These are phyloP conservation scores for Fusarium sulawesiense DNA, from an alignment of 2,329 filamentous ascomycete species.

Conservation along the genomic window DNA sequence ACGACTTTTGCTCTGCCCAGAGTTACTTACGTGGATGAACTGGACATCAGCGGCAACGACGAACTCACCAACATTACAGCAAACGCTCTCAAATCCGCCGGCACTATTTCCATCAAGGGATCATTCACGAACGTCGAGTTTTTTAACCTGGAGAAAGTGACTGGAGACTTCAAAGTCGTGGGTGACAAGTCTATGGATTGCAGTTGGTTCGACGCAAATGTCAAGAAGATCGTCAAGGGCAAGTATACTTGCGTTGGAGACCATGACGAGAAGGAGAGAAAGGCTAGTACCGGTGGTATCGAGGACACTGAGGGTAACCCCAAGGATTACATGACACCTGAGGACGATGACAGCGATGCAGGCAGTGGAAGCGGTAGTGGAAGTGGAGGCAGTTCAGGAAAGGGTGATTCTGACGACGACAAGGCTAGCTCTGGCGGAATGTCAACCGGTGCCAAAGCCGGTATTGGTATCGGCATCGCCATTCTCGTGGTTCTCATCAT, in stretches of 20 bases:
- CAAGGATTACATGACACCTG: slow-evolving; percentile 41
- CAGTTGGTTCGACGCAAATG: slow-evolving; percentile 47
- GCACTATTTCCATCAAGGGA: slow-evolving; percentile 43
- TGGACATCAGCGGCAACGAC: slow-evolving; percentile 41
- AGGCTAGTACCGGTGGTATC: slow-evolving; percentile 45
- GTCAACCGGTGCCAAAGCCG: slow-evolving; percentile 42
- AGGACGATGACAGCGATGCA: slow-evolving; percentile 8
- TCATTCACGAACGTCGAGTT: slow-evolving; percentile 45
- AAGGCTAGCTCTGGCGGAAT: slow-evolving; percentile 30
- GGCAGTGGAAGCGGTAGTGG: neutral
- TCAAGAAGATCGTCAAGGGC: slow-evolving; percentile 44
- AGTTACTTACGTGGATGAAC: slow-evolving; percentile 35
- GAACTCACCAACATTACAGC: slow-evolving; percentile 44
- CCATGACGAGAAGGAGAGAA: slow-evolving; percentile 43
- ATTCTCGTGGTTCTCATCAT: slow-evolving; percentile 19
- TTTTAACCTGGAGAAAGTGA: slow-evolving; percentile 43
- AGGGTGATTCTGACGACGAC: neutral
- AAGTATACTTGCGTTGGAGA: slow-evolving; percentile 43
- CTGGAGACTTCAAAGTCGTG: slow-evolving; percentile 44
- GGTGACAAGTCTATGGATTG: slow-evolving; percentile 47
- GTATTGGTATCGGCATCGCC: slow-evolving; percentile 39
- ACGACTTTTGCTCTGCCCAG: slow-evolving; percentile 44
- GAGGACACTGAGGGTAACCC: slow-evolving; percentile 44
- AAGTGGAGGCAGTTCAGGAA: slow-evolving; percentile 11
- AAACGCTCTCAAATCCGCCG: slow-evolving; percentile 44